Evolutionary conservation across 805 yeast species (phyloP), one percentile per base, ranked within the genome.

Genomic region (Myxozyma mucilagina): DNA sequence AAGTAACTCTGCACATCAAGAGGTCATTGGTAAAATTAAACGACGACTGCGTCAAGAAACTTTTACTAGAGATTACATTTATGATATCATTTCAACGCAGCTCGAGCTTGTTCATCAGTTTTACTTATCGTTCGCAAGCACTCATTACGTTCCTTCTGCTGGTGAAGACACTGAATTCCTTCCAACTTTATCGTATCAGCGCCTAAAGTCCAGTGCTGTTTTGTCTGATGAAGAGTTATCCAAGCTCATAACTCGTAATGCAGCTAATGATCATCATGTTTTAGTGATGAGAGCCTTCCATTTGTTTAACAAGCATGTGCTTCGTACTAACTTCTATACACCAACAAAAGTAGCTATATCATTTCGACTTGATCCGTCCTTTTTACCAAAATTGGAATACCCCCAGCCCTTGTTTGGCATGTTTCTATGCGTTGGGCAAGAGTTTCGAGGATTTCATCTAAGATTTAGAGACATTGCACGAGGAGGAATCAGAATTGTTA

Each of bases 381-480:
- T 92, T 78, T 82, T 93, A 75, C 97, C 98, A 49, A 74, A 74
- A 58, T 76, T 84, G 35, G 99, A 93, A 78, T 93, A 92, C 74
- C 96, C 97, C 43, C 93, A 90, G 68, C 87, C 87, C 48, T 96
- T 97, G 57, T 94, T 79, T 72, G 99, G 98, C 67, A 89, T 93
- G 87, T 93, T 93, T 78, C 86, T 93, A 68, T 88, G 92, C 61
- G 97, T 94, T 65, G 99, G 99, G 65, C 89, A 91, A 66, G 97
- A 94, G 72, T 93, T 93, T 78, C 84, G 97, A 75, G 99, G 97
- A 31, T 94, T 93, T 87, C 99, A 93, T 74, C 87, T 94, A 64
- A 84, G 99, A 75, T 93, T 93, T 79, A 85, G 97, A 74, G 98
- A 93, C 75, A 91, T 93, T 72, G 96, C 99, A 20, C 85, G 99